Percentiles rank a stretch among this genome's conserved stretches.
Evolutionary conservation across 106 monocot species (phyloP).

Genomic region (Dendrobium catenatum): DNA sequence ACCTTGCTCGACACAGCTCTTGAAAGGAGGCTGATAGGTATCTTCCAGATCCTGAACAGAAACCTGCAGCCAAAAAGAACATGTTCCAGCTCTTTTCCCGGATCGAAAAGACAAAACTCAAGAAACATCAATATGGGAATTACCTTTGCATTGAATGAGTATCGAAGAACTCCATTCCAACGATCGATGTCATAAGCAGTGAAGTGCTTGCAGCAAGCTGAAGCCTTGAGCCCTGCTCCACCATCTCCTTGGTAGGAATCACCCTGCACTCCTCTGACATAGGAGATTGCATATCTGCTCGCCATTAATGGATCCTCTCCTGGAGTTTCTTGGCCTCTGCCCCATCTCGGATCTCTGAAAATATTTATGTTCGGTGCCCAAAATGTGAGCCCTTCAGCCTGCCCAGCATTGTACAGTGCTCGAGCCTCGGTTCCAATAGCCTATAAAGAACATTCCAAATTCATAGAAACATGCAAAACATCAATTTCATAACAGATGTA

Average conservation of each 20-base stretch:
- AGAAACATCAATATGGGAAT: background rate
- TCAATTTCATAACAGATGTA: too few relatives aligned
- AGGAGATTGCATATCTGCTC: slow-evolving; percentile 58
- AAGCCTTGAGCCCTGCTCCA: slow-evolving; percentile 33
- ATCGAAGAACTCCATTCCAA: slow-evolving; percentile 52
- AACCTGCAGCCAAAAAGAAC: slow-evolving; percentile 36
- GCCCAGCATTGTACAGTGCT: slow-evolving; percentile 74
- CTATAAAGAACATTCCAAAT: slow-evolving; percentile 16
- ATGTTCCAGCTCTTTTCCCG: background rate
- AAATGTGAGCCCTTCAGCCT: slow-evolving; percentile 71
- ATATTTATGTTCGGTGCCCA: slow-evolving; percentile 91
- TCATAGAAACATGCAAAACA: background rate
- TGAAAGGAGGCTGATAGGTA: slow-evolving; percentile 90
- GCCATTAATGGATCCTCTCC: slow-evolving; percentile 69
- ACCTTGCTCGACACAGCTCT: slow-evolving; percentile 68
- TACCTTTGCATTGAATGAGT: slow-evolving; percentile 56
- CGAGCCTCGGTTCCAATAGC: slow-evolving; percentile 70
- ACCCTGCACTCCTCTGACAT: slow-evolving; percentile 74
- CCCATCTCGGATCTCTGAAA: slow-evolving; percentile 92
- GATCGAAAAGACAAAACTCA: background rate
- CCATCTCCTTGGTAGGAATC: slow-evolving; percentile 33
- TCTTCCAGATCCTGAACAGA: slow-evolving; percentile 71
- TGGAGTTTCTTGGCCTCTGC: slow-evolving; percentile 86
- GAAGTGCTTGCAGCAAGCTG: slow-evolving; percentile 93
- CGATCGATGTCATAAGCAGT: slow-evolving; percentile 78